Base-by-base conservation (phyloP, 2,329 filamentous ascomycete species). In the Trichoderma sp. region DNA sequence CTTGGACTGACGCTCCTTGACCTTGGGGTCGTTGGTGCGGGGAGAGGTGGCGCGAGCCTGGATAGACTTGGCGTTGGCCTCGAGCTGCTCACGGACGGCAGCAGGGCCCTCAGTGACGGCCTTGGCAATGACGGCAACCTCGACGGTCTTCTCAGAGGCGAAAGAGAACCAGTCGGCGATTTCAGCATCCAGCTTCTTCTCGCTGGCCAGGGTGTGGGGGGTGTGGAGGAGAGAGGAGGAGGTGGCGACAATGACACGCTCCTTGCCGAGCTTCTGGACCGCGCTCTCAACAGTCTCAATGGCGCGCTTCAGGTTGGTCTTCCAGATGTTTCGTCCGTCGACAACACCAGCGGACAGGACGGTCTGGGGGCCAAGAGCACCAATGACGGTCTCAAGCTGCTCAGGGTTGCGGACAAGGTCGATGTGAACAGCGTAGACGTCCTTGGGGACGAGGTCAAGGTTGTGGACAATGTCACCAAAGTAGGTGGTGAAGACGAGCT, bases 381-480 rank as follows among this genome's bases (percentile, higher is more conserved):
- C 86, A 75, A 93, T 82, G 77, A 99, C 93, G 74, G 91, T 89
- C 71, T 96, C 90, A 73, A 99, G 91, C 87, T 99, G 96, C 87
- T 98, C 95, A 68, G 96, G 96, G 88, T 97, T 95, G 81, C 96
- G 94, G 83, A 98, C 96, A 74, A 98, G 91, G 83, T 99, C 96
- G 75, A 98, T 80, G 87, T 99, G 96, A 76, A 99, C 87, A 77
- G 87, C 95, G 81, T 96, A 89, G 79, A 97, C 83, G 77, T 88
- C 88, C 81, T 90, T 88, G 79, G 93, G 88, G 77, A 99, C 83
- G 75, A 93, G 89, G 78, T 97, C 94, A 75, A 97, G 89, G 90
- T 99, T 99, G 91, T 99, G 96, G 77, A 98, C 93, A 75, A 99
- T 94, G 83, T 99, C 96, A 85, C 96, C 96, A 79, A 99, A 99